A percentile compares a stretch with the other conserved stretches of the same genome.
phyloP scores from a whole-genome alignment of 208 protist genomes.

The Acanthamoeba castellanii region DNA sequence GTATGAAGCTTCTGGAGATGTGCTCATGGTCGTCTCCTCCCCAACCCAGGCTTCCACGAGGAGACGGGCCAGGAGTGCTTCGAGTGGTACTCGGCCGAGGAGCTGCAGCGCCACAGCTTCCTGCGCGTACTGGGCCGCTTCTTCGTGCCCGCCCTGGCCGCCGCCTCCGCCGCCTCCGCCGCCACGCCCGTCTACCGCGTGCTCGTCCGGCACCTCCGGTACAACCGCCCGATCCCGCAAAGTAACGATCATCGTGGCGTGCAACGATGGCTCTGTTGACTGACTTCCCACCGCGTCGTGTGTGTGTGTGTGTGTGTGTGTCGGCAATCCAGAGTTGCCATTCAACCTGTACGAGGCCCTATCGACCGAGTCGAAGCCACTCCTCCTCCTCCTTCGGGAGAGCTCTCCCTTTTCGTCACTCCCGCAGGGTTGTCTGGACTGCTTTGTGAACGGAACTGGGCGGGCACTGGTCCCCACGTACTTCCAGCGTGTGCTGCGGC shows the following conservation, averaged over 20 bases:
- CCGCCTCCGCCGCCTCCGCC: neutral
- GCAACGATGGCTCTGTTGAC: no score
- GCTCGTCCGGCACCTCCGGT: neutral
- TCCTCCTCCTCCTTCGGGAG: no score
- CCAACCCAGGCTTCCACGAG: neutral
- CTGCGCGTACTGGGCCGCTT: neutral
- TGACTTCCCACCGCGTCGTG: neutral
- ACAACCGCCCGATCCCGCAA: neutral
- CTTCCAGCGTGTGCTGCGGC: neutral
- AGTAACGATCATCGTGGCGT: no score
- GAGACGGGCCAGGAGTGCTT: neutral
- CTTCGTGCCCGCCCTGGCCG: neutral
- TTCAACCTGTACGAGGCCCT: neutral
- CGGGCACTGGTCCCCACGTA: neutral
- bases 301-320: no score
- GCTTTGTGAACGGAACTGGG: neutral
- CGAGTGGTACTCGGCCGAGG: neutral
- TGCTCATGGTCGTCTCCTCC: no score
- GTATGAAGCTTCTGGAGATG: no score
- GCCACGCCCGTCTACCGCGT: neutral
- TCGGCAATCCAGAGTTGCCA: neutral
- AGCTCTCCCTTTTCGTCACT: no score
- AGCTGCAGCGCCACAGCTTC: neutral
- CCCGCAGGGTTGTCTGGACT: neutral
- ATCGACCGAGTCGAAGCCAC: neutral